phyloP scores from a whole-genome alignment of 179 eudicot species.

The Carnegiea gigantea region DNA sequence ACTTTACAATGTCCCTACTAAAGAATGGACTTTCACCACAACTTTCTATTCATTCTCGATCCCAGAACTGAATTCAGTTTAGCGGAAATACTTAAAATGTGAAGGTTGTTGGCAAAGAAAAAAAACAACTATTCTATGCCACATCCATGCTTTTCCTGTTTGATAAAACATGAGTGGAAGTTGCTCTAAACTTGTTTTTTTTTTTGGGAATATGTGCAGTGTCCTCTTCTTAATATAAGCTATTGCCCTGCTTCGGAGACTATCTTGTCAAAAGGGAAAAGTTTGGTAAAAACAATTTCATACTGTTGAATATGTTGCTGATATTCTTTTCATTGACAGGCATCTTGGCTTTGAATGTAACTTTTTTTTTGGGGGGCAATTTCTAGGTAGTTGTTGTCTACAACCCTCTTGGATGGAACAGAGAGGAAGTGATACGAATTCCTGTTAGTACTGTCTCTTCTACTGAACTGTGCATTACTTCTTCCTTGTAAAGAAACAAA shows the following conservation, averaged over 20 bases:
- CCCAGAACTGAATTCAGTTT: neutral
- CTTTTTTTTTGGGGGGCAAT: conserved; percentile 5
- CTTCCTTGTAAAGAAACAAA: neutral
- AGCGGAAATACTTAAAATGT: neutral
- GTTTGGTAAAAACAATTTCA: conserved; percentile 48
- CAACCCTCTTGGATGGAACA: conserved; percentile 90
- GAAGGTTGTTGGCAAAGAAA: neutral
- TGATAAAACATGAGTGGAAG: neutral
- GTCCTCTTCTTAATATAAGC: conserved; percentile 93
- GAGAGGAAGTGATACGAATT: conserved; percentile 81
- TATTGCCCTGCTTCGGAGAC: conserved; percentile 92
- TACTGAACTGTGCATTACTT: neutral
- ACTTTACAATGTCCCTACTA: neutral
- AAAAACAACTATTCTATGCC: neutral
- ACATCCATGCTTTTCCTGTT: neutral
- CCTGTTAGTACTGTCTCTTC: conserved; percentile 58
- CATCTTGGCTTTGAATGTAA: conserved; percentile 12
- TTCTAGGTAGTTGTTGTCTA: conserved; percentile 72
- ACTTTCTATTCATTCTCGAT: neutral
- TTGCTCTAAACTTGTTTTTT: conserved; percentile 20
- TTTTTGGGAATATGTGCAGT: conserved; percentile 45
- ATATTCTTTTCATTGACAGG: neutral
- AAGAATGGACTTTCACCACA: neutral
- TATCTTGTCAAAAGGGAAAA: conserved; percentile 56
- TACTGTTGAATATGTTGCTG: neutral